Base-by-base conservation (phyloP, 169 alveolate genomes). In the Cryptosporidium canis region DNA sequence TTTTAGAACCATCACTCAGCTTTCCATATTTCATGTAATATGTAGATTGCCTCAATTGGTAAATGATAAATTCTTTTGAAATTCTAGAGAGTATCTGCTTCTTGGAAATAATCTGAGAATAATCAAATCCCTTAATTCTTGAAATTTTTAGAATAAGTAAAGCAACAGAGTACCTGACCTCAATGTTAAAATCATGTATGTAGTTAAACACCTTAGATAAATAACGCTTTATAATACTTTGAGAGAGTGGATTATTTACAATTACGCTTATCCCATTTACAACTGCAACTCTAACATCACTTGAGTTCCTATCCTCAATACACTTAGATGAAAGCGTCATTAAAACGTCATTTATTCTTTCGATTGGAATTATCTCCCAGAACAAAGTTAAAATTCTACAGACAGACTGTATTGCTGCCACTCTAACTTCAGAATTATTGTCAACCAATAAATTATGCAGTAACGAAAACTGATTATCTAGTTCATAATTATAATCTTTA, bases 331-430 rank as follows among this genome's bases (percentile, higher is more conserved):
- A 29, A 27, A 77, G 53, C 0, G 51, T 77, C 4, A 21, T 7
- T 44, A 77, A 56, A 58, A 77, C 27, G 6, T 77, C 87, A 12
- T 61, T 61, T 2, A 77, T 58, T 55, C 66, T 77, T 18, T 77
- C 87, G 9, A 58, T 44, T 11, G 87, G 87, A 27, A 64, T 61
- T 24, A 77, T 77, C 27, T 77, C 87, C 87, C 87, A 77, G 45
- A 58, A 77, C 37, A 77, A 21, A 43, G 77, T 77, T 56, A 77
- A 77, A 12, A 77, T 39, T 39, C 87, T n/a, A 3, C 77, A 77
- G 39, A 61, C 72, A 27, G 77, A 24, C 24, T 77, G 70, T 27
- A 77, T 63, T 2, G 87, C 87, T 21, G 87, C 72, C 0, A 63
- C 64, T 39, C 87, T 55, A 24, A 77, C 87, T 56, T 77, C 87